Base-by-base conservation (phyloP, 2,329 filamentous ascomycete species). In the Aspergillus felis region DNA sequence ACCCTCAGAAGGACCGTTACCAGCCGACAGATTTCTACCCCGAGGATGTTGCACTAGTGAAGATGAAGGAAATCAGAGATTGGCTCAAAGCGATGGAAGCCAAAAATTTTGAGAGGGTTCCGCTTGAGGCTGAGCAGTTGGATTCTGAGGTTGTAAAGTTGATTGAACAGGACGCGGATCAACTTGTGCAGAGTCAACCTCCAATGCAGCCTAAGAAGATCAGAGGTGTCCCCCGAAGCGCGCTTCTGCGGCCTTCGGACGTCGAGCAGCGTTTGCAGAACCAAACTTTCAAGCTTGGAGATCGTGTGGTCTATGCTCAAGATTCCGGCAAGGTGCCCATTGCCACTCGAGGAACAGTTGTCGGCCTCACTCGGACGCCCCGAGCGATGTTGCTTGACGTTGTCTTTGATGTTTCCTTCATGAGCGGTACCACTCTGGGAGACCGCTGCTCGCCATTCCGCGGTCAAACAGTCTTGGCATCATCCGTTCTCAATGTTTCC, bases 251-350 rank as follows among this genome's bases (percentile, higher is more conserved):
- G 71, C 95, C 95, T n/a, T 84, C 87, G 1, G 94, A 99, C 75
- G 92, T 92, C n/a, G 92, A 97, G 74, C 90, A 97, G 71, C 88
- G 92, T 54, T 84, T 97, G 44, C 87, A 90, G 56, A 89, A 89
- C 71, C 95, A 99, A 73, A 82, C 76, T 22, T 99, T 97, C 75
- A 76, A 77, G 55, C 83, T 99, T 32, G 94, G 94, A 54, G 92
- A 99, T 74, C 89, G 95, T 24, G 85, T 99, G 25, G 90, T 96
- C 44, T 99, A 97, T 72, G 91, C 92, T 8, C 89, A 92, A 67
- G 90, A 93, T 64, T 91, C 92, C 55, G 94, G 94, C 64, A 93
- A 96, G 70, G 93, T 99, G 1, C 94, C 94, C 1, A 95, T 99
- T 66, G 92, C 90, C 38, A 90, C 90, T 54, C 86, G 89, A 54